phyloP scores from a whole-genome alignment of 371 early-diverging fungal genomes.

The Rhizopus sp. region DNA sequence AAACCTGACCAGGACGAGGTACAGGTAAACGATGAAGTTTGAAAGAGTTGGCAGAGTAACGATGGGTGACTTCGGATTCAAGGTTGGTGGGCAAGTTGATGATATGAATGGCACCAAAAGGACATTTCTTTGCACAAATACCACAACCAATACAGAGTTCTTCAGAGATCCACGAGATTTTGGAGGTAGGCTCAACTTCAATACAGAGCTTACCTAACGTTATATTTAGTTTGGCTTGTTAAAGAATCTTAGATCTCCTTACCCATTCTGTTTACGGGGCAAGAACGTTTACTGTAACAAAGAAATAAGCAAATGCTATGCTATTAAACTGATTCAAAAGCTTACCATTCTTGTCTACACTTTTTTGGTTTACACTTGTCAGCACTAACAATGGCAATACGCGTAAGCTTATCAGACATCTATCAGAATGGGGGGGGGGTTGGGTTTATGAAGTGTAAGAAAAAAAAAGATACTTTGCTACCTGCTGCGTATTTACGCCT shows the following conservation, averaged over 20 bases:
- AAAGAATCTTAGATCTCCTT: conserved; percentile 22
- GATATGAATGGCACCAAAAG: conserved; percentile 98
- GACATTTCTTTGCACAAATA: conserved; percentile 99
- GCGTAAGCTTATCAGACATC: conserved; percentile 80
- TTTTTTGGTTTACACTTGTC: conserved; percentile 99
- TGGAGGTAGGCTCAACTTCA: conserved; percentile 83
- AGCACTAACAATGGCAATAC: conserved; percentile 95
- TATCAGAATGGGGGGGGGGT: conserved; percentile 21
- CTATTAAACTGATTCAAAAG: background rate
- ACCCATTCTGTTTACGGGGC: conserved; percentile 88
- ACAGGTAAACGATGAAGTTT: conserved; percentile 99
- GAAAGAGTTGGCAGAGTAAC: conserved; percentile 99
- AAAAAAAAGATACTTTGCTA: conserved; percentile 9
- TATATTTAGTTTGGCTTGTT: background rate
- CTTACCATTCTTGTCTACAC: conserved; percentile 98
- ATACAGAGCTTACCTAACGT: conserved; percentile 94
- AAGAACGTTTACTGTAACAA: conserved; percentile 72
- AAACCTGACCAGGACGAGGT: conserved; percentile 97
- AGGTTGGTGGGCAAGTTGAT: conserved; percentile 99
- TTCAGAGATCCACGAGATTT: conserved; percentile 95
- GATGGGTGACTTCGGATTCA: conserved; percentile 95
- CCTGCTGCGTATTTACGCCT: background rate
- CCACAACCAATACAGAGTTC: conserved; percentile 99
- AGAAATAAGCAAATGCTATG: conserved; percentile 5
- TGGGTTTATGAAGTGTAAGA: conserved; percentile 19